A percentile compares a stretch with the other conserved stretches of the same genome.
Conservation (phyloP, 208 protist genomes). For the Acanthamoeba sp. region DNA sequence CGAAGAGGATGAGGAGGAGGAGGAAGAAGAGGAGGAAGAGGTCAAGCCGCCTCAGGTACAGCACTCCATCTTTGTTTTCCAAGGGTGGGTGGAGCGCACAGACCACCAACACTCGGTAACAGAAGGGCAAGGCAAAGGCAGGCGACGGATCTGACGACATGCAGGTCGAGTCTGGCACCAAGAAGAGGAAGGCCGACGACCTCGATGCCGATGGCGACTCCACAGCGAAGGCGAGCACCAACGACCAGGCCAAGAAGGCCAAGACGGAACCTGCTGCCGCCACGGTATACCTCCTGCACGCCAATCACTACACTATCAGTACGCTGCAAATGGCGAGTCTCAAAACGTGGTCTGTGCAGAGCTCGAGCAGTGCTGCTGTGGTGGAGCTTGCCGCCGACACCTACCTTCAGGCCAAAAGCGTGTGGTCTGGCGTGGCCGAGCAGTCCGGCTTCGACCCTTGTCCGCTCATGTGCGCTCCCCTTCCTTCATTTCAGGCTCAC, state of each 20-base stretch:
- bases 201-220: neutral
- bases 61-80: no score
- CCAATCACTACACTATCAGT: no score
- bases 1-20: slow-evolving; percentile 13
- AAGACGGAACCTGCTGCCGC: neutral
- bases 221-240: neutral
- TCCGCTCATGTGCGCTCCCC: neutral
- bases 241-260: neutral
- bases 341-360: no score
- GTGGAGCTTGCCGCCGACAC: neutral
- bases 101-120: neutral
- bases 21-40: slow-evolving; percentile 15
- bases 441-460: slow-evolving; percentile 11
- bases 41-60: neutral
- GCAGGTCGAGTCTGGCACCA: neutral
- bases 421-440: slow-evolving; percentile 12
- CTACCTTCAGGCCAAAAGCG: slow-evolving; percentile 24
- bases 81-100: no score
- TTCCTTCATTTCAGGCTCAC: no score
- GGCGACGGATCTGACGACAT: neutral
- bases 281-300: neutral
- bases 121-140: neutral
- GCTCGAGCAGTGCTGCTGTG: no score
- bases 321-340: no score
- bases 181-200: slow-evolving; percentile 36